Percentiles rank a stretch among this genome's conserved stretches.
Evolutionary conservation across 1,284 basidiomycete genomes (phyloP).

Genomic region (Phellopilus nigrolimitatus): DNA sequence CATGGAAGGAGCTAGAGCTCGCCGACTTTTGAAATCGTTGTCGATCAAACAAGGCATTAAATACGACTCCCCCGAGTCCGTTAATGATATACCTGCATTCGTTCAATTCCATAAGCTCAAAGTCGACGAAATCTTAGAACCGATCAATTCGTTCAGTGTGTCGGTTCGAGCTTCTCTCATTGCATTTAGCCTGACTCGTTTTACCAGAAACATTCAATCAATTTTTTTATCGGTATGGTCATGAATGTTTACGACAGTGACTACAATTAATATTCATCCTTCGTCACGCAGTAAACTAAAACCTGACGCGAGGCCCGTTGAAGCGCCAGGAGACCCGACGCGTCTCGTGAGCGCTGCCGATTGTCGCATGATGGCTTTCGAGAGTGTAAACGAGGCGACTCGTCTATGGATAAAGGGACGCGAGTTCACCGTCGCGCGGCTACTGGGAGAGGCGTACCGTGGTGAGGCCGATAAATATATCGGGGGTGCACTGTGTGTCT

Average conservation of each 20-base stretch:
- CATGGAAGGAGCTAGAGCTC: slow-evolving; percentile 87
- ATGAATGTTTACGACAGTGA: slow-evolving; percentile 2
- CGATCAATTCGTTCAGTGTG: slow-evolving; percentile 78
- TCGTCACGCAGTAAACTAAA: slow-evolving; percentile 75
- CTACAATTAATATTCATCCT: slow-evolving; percentile 4
- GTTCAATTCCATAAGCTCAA: slow-evolving; percentile 90
- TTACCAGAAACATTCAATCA: slow-evolving; percentile 80
- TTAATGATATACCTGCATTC: slow-evolving; percentile 80
- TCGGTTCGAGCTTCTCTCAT: slow-evolving; percentile 21
- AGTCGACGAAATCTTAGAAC: slow-evolving; percentile 77
- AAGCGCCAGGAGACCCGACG: slow-evolving; percentile 65
- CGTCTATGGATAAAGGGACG: slow-evolving; percentile 96
- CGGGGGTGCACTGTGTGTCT: slow-evolving; percentile 80
- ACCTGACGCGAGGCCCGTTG: slow-evolving; percentile 73
- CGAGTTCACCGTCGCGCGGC: slow-evolving; percentile 77
- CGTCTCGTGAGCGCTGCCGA: slow-evolving; percentile 88
- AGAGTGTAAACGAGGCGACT: slow-evolving; percentile 81
- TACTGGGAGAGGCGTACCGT: slow-evolving; percentile 79
- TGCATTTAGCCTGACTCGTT: slow-evolving; percentile 14
- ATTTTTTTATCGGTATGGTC: slow-evolving; percentile 70
- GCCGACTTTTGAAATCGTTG: slow-evolving; percentile 79
- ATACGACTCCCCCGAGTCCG: slow-evolving; percentile 85
- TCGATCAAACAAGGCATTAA: slow-evolving; percentile 94
- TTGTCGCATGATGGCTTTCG: slow-evolving; percentile 92
- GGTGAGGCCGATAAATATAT: slow-evolving; percentile 63